Conservation (phyloP, 192 early-diverging fungal species). For the Martensiomyces pterosporus region DNA sequence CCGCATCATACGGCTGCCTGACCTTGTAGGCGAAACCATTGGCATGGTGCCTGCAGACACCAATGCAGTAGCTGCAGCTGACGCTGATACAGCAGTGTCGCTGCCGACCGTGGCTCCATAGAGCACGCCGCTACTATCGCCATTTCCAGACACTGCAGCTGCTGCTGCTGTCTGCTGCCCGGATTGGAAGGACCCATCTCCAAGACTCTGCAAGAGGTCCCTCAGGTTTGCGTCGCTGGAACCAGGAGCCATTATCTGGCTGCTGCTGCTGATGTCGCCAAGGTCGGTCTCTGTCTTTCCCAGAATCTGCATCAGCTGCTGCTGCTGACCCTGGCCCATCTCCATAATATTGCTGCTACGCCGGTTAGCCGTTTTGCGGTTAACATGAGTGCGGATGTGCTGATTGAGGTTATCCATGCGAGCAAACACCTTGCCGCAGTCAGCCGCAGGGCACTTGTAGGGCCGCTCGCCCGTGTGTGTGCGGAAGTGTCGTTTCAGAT, state of each 20-base stretch:
- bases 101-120: not conserved
- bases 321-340: not conserved
- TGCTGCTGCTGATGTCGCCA: not conserved
- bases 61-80: no score
- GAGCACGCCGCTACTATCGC: not conserved
- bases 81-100: no score
- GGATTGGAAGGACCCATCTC: no score
- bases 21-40: not conserved
- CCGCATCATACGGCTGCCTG: constrained; percentile 14
- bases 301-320: not conserved
- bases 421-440: constrained; percentile 70
- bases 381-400: constrained; percentile 58
- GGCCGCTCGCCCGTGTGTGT: constrained; percentile 77
- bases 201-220: no score
- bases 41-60: not conserved
- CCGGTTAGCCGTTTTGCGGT: constrained; percentile 31
- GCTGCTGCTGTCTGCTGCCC: not conserved
- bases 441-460: constrained; percentile 60
- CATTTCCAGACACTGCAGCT: not conserved
- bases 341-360: not conserved
- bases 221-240: no score
- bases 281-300: not conserved
- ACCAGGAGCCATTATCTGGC: no score
- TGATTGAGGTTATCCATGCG: constrained; percentile 69
- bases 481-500: constrained; percentile 69